phyloP scores from a whole-genome alignment of 352 stramenopile species.

The Phytophthora hybrid region DNA sequence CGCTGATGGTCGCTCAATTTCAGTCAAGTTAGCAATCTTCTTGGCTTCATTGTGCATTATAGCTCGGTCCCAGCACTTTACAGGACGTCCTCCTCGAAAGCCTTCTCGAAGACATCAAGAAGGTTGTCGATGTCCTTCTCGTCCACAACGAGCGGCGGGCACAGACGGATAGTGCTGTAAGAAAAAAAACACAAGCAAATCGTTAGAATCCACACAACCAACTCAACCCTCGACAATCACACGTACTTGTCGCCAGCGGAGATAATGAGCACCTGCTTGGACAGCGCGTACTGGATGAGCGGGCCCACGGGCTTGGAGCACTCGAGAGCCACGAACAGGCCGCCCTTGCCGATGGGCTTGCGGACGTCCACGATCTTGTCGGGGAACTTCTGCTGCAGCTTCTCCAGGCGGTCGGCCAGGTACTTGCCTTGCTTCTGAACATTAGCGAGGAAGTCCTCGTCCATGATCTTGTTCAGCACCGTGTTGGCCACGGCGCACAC shows the following conservation, averaged over 20 bases:
- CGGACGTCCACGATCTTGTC: constrained; percentile 78
- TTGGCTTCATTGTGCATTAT: constrained; percentile 19
- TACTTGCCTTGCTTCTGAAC: constrained; percentile 79
- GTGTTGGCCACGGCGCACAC: constrained; percentile 93
- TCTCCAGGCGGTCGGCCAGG: constrained; percentile 61
- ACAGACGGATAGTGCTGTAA: constrained; percentile 79
- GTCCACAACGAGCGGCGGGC: constrained; percentile 81
- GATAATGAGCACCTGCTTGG: constrained; percentile 85
- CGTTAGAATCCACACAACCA: not conserved
- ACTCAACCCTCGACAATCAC: not conserved
- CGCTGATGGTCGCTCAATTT: constrained; percentile 20
- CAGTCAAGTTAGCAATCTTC: constrained; percentile 15
- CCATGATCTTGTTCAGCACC: constrained; percentile 81
- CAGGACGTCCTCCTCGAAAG: constrained; percentile 63
- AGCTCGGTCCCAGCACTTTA: constrained; percentile 34
- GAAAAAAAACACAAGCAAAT: not conserved
- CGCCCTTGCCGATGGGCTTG: constrained; percentile 67
- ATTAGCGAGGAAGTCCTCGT: constrained; percentile 69
- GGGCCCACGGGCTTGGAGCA: constrained; percentile 67
- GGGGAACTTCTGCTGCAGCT: constrained; percentile 77
- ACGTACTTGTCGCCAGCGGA: constrained; percentile 85
- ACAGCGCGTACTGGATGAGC: constrained; percentile 74
- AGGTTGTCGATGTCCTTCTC: constrained; percentile 84
- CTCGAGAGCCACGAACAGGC: constrained; percentile 86
- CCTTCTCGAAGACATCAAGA: constrained; percentile 74